Percentiles rank a stretch among this genome's conserved stretches.
Conservation (phyloP, 2,329 filamentous ascomycete genomes). For the Penicillium polonicum region DNA sequence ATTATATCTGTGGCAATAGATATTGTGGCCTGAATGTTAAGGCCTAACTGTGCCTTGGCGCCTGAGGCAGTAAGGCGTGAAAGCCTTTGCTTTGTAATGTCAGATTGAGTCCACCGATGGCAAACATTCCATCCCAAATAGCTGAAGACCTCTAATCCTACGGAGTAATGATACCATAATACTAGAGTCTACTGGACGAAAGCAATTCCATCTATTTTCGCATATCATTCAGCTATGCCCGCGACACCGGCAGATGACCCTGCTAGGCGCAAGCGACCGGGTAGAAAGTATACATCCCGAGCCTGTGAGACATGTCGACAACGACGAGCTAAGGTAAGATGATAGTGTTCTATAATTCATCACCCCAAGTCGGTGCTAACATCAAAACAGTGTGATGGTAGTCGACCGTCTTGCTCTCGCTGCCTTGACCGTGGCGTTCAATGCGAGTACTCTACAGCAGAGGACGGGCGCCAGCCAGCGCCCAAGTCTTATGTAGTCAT, state of each 20-base stretch:
- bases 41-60: background rate
- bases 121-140: background rate
- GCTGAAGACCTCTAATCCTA: background rate
- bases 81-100: conserved; percentile 10
- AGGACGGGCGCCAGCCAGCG: conserved; percentile 38
- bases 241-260: conserved; percentile 13
- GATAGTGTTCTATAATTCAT: background rate
- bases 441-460: conserved; percentile 33
- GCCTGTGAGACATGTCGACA: conserved; percentile 42
- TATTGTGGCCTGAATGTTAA: too few species aligned
- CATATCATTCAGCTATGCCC: conserved; percentile 2
- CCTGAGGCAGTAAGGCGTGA: background rate
- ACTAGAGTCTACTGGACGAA: background rate
- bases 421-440: conserved; percentile 32
- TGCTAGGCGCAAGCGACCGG: conserved; percentile 15
- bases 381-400: conserved; percentile 34
- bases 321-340: conserved; percentile 37
- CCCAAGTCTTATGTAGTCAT: conserved; percentile 39
- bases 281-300: conserved; percentile 29
- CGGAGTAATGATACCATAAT: background rate
- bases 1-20: too few species aligned
- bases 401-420: conserved; percentile 33
- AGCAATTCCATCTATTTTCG: background rate
- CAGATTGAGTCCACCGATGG: background rate
- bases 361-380: background rate